Evolutionary conservation across 2,329 filamentous ascomycete species (phyloP).

Genomic region (Clarireedia hainanense): DNA sequence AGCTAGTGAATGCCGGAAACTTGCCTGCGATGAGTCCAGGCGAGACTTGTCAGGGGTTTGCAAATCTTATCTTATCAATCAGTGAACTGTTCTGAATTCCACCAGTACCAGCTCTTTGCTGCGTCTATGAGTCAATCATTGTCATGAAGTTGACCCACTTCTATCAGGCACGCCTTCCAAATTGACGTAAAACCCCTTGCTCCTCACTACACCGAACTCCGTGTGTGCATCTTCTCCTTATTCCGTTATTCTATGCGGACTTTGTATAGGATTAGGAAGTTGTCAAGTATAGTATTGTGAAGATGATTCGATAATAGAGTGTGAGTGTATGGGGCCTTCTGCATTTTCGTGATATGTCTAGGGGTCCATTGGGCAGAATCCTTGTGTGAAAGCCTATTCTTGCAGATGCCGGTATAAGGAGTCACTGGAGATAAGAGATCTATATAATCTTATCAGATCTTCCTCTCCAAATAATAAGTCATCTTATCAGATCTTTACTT

Average conservation of each 20-base stretch:
- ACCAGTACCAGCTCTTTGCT: not conserved
- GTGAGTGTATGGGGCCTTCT: too few species aligned
- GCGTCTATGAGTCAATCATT: not conserved
- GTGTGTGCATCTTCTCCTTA: not conserved
- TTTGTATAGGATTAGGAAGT: not conserved
- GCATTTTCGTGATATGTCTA: too few species aligned
- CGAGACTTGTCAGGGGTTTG: not conserved
- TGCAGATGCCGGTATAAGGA: not conserved
- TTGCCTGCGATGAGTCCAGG: not conserved
- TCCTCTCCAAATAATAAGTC: not conserved
- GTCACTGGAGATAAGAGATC: not conserved
- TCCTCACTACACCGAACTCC: not conserved
- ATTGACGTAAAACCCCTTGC: not conserved
- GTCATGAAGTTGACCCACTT: not conserved
- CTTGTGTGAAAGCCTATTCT: not conserved
- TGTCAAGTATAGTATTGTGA: not conserved
- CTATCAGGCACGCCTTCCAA: not conserved
- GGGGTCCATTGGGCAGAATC: not conserved
- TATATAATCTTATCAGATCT: constrained; percentile 2
- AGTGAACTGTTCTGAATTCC: not conserved
- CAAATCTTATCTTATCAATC: constrained; percentile 3
- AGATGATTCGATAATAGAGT: not conserved
- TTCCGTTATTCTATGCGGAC: not conserved
- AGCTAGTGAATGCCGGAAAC: not conserved
- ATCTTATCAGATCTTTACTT: not conserved